phyloP scores from a whole-genome alignment of 2,329 filamentous ascomycete species.

The Helicocarpus griseus region DNA sequence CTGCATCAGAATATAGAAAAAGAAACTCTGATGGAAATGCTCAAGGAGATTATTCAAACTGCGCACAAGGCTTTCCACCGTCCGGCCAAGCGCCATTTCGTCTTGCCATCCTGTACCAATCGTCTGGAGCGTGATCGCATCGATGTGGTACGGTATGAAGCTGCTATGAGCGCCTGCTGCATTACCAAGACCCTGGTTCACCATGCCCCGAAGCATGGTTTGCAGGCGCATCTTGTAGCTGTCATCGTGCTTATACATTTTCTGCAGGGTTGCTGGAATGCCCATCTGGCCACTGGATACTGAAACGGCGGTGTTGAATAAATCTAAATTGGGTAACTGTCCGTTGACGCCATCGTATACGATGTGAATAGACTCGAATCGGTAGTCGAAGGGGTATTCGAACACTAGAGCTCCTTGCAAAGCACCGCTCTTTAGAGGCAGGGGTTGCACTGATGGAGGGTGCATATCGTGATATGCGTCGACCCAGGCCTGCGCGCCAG shows the following conservation, averaged over 20 bases:
- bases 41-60: constrained; percentile 95
- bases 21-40: constrained; percentile 97
- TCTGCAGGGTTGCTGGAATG: constrained; percentile 71
- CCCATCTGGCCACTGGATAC: constrained; percentile 90
- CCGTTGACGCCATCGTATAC: constrained; percentile 95
- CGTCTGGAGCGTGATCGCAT: constrained; percentile 86
- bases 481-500: constrained; percentile 91
- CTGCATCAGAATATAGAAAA: constrained; percentile 94
- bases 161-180: constrained; percentile 85
- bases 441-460: constrained; percentile 56
- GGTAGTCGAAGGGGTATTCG: constrained; percentile 76
- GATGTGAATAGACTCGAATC: constrained; percentile 81
- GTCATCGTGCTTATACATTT: constrained; percentile 69
- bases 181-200: constrained; percentile 80
- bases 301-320: constrained; percentile 85
- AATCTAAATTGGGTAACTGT: constrained; percentile 86
- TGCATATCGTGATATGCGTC: constrained; percentile 95
- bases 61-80: constrained; percentile 81
- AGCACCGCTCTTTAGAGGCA: constrained; percentile 85
- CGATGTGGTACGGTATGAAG: constrained; percentile 96
- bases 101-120: constrained; percentile 92
- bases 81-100: constrained; percentile 87
- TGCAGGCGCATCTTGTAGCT: constrained; percentile 70
- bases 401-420: constrained; percentile 89
- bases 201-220: constrained; percentile 87